Evolutionary conservation across 2,329 filamentous ascomycete genomes (phyloP).

Genomic region (Phialocephala subalpina): DNA sequence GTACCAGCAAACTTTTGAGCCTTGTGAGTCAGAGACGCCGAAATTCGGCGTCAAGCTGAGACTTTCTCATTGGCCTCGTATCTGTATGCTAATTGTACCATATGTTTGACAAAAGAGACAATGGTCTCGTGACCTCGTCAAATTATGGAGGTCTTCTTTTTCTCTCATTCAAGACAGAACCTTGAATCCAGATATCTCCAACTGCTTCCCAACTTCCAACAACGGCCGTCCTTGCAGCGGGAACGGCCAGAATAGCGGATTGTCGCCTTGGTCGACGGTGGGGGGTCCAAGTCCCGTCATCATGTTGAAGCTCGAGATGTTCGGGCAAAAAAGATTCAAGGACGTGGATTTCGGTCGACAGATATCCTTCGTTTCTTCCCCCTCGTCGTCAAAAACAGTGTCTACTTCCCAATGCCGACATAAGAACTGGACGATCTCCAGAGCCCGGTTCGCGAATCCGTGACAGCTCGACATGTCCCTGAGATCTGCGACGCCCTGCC

Average conservation of each 20-base stretch:
- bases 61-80: not conserved
- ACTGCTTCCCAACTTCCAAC: conserved; percentile 19
- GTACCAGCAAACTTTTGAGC: not conserved
- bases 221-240: conserved; percentile 41
- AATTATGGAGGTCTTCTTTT: not conserved
- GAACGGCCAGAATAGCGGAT: conserved; percentile 43
- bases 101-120: not conserved
- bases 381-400: conserved; percentile 54
- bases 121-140: conserved; percentile 1
- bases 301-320: conserved; percentile 44
- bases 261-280: conserved; percentile 20
- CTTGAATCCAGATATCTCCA: conserved; percentile 34
- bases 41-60: not conserved
- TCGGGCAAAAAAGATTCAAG: conserved; percentile 39
- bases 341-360: conserved; percentile 28
- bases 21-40: conserved; percentile 4
- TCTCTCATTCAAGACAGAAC: conserved; percentile 16
- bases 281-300: conserved; percentile 28
- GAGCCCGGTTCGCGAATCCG: conserved; percentile 38
- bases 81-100: not conserved
- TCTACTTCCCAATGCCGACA: conserved; percentile 66
- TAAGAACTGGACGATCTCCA: conserved; percentile 61
- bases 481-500: conserved; percentile 63
- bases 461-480: conserved; percentile 63
- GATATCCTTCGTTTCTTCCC: conserved; percentile 43